A percentile compares a stretch with the other conserved stretches of the same genome.
phyloP scores from a whole-genome alignment of 2,329 filamentous ascomycete genomes.

The Drechslera avenae region DNA sequence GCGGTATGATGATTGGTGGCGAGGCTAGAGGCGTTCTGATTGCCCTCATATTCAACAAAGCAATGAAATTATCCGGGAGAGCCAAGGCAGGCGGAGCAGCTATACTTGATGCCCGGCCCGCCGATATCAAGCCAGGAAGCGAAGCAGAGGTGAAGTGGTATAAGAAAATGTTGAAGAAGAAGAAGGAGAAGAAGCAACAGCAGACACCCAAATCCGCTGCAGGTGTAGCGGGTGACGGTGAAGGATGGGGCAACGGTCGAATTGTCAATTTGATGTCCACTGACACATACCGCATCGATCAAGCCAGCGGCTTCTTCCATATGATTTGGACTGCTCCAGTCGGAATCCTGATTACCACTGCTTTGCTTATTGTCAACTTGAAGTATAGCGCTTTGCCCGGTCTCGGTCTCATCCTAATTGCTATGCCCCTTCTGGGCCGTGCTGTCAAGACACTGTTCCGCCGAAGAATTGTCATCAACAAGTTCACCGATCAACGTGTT shows the following conservation, averaged over 20 bases:
- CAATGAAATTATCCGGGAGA: conserved; percentile 84
- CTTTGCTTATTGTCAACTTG: conserved; percentile 82
- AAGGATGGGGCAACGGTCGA: conserved; percentile 90
- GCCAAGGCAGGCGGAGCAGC: conserved; percentile 80
- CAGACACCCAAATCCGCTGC: conserved; percentile 51
- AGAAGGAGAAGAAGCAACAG: conserved; percentile 44
- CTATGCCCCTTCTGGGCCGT: conserved; percentile 75
- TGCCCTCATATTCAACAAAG: conserved; percentile 86
- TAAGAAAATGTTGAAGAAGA: conserved; percentile 53
- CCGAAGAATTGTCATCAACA: conserved; percentile 82
- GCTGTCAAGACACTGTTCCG: conserved; percentile 78
- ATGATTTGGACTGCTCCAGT: conserved; percentile 88
- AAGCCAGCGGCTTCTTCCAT: conserved; percentile 87
- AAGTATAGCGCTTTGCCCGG: conserved; percentile 89
- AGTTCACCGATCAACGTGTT: conserved; percentile 90
- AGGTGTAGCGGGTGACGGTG: conserved; percentile 68
- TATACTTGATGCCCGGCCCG: conserved; percentile 46
- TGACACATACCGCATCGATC: conserved; percentile 90
- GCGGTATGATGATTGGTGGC: conserved; percentile 89
- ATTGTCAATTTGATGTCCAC: conserved; percentile 95
- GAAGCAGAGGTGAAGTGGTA: conserved; percentile 59
- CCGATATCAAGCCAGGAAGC: conserved; percentile 54
- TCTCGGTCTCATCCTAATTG: conserved; percentile 79
- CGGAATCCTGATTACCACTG: conserved; percentile 75
- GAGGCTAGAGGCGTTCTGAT: conserved; percentile 82